Conservation (phyloP, 2,329 filamentous ascomycete genomes). For the Sarocladium strictum region DNA sequence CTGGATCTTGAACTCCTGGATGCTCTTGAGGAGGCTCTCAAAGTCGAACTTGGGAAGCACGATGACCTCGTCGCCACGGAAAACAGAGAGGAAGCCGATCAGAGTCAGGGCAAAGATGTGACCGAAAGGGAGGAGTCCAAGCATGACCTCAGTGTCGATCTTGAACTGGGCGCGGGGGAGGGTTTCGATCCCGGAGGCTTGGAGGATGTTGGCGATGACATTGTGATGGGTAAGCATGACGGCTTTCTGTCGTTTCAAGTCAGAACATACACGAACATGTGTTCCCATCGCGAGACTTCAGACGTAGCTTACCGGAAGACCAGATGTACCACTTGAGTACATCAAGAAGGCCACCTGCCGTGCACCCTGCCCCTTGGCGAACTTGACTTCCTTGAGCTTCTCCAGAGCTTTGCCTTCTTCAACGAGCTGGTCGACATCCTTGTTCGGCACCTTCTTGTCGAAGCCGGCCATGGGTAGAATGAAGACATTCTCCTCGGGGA, state of each 20-base stretch:
- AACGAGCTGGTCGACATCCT: conserved; percentile 56
- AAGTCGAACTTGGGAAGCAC: conserved; percentile 74
- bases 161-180: conserved; percentile 35
- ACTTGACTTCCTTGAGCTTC: conserved; percentile 48
- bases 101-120: conserved; percentile 78
- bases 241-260: conserved; percentile 74
- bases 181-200: conserved; percentile 44
- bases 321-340: conserved; percentile 76
- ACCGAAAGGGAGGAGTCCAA: conserved; percentile 72
- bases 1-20: conserved; percentile 64
- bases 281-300: neutral
- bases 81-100: conserved; percentile 59
- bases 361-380: conserved; percentile 58
- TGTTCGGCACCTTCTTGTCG: conserved; percentile 32
- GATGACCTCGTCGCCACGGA: conserved; percentile 67
- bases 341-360: conserved; percentile 70
- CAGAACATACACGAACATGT: too few relatives aligned
- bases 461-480: conserved; percentile 62
- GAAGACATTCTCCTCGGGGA: conserved; percentile 61
- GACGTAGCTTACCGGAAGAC: conserved; percentile 61
- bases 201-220: conserved; percentile 70
- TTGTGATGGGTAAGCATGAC: conserved; percentile 79
- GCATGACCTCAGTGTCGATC: conserved; percentile 37
- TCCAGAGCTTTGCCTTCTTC: conserved; percentile 50
- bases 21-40: conserved; percentile 52